Evolutionary conservation across 768 basidiomycete species (phyloP).

Genomic region (Trametes meyenii): DNA sequence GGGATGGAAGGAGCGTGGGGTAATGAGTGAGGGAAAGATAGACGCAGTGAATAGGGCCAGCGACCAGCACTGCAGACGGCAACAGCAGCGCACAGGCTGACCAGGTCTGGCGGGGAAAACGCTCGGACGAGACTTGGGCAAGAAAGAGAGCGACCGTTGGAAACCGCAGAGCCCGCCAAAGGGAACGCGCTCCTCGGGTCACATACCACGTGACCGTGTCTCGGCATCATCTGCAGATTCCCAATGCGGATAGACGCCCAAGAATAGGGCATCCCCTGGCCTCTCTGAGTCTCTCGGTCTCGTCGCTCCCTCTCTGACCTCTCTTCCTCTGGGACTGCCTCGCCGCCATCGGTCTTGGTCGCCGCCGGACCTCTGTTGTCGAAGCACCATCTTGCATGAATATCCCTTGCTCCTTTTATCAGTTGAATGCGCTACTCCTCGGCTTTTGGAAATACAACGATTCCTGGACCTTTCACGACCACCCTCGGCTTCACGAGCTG

Average conservation of each 20-base stretch:
- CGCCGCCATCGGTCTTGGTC: background rate
- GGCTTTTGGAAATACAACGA: background rate
- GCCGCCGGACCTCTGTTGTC: background rate
- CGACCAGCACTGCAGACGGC: slow-evolving; percentile 23
- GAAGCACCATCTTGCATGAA: background rate
- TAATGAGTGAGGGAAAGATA: slow-evolving; percentile 17
- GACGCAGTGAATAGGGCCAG: slow-evolving; percentile 1
- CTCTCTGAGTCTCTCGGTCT: too few species aligned
- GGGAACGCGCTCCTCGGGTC: background rate
- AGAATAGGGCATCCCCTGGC: too few species aligned
- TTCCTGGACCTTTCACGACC: background rate
- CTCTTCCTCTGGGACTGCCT: background rate
- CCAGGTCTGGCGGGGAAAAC: background rate
- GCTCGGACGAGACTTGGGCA: background rate
- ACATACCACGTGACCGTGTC: slow-evolving; percentile 20
- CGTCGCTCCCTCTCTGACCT: background rate
- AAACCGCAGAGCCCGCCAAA: background rate
- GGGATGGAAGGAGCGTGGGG: slow-evolving; percentile 13
- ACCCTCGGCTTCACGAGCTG: background rate
- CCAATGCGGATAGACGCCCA: too few species aligned
- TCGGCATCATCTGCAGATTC: slow-evolving; percentile 3
- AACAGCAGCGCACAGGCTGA: background rate
- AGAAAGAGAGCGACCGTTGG: background rate
- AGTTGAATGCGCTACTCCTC: background rate
- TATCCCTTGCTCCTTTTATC: background rate